phyloP scores from a whole-genome alignment of 1,284 basidiomycete genomes.

The Rhodotorula glutinis region DNA sequence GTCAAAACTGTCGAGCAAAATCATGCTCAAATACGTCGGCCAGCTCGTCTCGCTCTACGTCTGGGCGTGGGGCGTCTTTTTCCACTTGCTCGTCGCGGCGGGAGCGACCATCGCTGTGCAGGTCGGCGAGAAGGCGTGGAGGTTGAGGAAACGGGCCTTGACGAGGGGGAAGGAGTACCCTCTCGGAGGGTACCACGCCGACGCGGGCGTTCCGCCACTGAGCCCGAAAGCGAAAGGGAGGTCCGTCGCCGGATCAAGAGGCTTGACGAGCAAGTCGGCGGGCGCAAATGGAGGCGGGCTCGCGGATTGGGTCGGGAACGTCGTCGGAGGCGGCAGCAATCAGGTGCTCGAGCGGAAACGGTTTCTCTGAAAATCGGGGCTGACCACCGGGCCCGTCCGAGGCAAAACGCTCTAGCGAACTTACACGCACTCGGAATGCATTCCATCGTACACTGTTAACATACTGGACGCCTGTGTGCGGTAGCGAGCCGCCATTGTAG shows the following conservation, averaged over 20 bases:
- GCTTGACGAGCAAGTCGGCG: not conserved
- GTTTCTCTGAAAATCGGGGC: not conserved
- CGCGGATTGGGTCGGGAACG: not conserved
- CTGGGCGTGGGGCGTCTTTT: slow-evolving; percentile 38
- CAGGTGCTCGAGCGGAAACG: slow-evolving; percentile 1
- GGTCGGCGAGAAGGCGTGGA: slow-evolving; percentile 5
- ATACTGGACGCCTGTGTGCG: too few relatives aligned
- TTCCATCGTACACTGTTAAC: not conserved
- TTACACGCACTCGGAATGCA: too few relatives aligned
- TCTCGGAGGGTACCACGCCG: slow-evolving; percentile 23
- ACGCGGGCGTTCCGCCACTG: slow-evolving; percentile 17
- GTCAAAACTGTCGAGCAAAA: slow-evolving; percentile 40
- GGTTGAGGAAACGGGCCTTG: not conserved
- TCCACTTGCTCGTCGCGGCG: slow-evolving; percentile 35
- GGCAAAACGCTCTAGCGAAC: too few relatives aligned
- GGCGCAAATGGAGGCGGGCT: not conserved
- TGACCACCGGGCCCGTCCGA: too few relatives aligned
- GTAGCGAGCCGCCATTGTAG: too few relatives aligned
- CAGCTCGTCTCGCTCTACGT: slow-evolving; percentile 41
- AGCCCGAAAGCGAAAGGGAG: slow-evolving; percentile 13
- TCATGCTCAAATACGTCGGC: slow-evolving; percentile 43
- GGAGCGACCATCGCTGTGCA: slow-evolving; percentile 6
- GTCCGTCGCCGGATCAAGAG: not conserved
- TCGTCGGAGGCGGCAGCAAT: not conserved
- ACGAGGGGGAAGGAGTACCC: slow-evolving; percentile 27